Evolutionary conservation across 345 rosid species (phyloP).

Genomic region (Durio zibethinus): DNA sequence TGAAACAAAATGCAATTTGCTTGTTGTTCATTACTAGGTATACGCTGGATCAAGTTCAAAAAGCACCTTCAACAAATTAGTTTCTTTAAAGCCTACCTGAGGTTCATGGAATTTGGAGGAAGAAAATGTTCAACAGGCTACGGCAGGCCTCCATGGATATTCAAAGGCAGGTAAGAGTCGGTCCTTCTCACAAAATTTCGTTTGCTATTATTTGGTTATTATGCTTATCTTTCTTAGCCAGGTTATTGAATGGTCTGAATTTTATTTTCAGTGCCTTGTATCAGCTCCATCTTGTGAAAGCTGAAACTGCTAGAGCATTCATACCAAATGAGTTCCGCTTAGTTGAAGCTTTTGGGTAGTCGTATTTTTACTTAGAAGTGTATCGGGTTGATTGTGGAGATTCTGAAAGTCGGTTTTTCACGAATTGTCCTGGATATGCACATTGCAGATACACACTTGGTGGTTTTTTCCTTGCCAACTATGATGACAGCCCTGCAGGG

Average conservation of each 20-base stretch:
- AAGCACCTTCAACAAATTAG: constrained; percentile 13
- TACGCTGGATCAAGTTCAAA: neutral
- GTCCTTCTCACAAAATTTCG: neutral
- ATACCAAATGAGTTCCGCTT: constrained; percentile 72
- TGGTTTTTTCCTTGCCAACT: constrained; percentile 94
- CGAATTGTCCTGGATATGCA: constrained; percentile 6
- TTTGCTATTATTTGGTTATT: neutral
- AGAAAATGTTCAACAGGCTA: constrained; percentile 45
- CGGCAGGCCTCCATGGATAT: constrained; percentile 83
- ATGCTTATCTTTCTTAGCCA: neutral
- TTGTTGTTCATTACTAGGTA: neutral
- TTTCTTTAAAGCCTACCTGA: constrained; percentile 6
- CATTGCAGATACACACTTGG: constrained; percentile 80
- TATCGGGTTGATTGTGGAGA: neutral
- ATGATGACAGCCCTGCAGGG: constrained; percentile 91
- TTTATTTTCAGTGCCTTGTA: constrained; percentile 68
- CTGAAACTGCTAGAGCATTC: constrained; percentile 70
- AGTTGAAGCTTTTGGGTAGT: constrained; percentile 92
- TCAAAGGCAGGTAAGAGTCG: constrained; percentile 71
- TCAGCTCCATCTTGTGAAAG: constrained; percentile 88
- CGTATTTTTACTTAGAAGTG: neutral
- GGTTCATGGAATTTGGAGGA: constrained; percentile 50
- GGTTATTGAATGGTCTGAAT: neutral
- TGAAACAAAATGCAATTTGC: neutral
- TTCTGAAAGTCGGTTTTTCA: neutral